Percentiles rank a stretch among this genome's conserved stretches.
Conservation (phyloP, 179 eudicot genomes). For the Carnegiea gigantea region DNA sequence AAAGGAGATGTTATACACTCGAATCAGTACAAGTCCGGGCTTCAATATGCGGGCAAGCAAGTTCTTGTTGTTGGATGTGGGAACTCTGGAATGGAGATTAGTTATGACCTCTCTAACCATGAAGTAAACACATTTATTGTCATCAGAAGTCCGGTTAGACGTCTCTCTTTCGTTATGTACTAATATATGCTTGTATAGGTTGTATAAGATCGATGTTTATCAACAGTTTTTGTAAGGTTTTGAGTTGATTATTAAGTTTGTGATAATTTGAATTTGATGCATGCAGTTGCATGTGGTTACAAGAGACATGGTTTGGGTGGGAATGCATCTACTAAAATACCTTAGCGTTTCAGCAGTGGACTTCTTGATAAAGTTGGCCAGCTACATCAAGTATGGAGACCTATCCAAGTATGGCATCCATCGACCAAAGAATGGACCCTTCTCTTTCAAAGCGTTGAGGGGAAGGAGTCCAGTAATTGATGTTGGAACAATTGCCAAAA, state of each 20-base stretch:
- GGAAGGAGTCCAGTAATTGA: constrained; percentile 41
- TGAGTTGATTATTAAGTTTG: neutral
- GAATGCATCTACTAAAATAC: constrained; percentile 32
- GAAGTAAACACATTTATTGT: constrained; percentile 43
- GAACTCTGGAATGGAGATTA: constrained; percentile 50
- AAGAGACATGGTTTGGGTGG: constrained; percentile 25
- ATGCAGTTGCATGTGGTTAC: constrained; percentile 40
- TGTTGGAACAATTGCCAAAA: constrained; percentile 39
- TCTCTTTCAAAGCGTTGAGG: constrained; percentile 17
- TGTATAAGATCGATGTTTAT: no score
- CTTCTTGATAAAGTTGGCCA: constrained; percentile 10
- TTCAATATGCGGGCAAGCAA: constrained; percentile 15
- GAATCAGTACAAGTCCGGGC: constrained; percentile 35
- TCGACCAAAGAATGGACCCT: constrained; percentile 38
- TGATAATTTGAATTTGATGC: neutral
- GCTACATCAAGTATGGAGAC: constrained; percentile 25
- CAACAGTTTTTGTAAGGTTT: no score
- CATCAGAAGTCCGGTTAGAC: constrained; percentile 35
- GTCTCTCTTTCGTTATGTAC: neutral
- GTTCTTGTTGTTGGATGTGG: constrained; percentile 51
- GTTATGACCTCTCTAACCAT: constrained; percentile 30
- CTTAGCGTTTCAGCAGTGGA: constrained; percentile 28
- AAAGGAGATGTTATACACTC: constrained; percentile 36
- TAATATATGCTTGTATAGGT: no score
- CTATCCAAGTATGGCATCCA: constrained; percentile 35